Percentiles rank a stretch among this genome's conserved stretches.
phyloP scores from a whole-genome alignment of 1,284 basidiomycete genomes.

The Athelia sp. region DNA sequence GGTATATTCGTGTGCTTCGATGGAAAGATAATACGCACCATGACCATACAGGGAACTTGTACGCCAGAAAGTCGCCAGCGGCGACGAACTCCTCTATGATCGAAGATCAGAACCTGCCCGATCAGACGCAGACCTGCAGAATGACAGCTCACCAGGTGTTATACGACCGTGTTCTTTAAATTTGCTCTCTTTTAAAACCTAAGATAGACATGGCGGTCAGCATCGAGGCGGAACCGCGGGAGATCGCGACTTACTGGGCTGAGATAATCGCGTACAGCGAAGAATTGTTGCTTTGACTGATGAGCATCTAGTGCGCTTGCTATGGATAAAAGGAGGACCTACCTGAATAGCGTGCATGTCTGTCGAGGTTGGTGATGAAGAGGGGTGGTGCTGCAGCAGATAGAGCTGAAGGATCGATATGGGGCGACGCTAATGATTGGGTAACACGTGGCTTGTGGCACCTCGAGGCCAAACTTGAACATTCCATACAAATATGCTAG shows the following conservation, averaged over 20 bases:
- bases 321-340: constrained; percentile 9
- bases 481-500: no score
- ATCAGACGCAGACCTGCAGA: constrained; percentile 6
- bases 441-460: no score
- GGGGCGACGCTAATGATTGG: no score
- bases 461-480: no score
- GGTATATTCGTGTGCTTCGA: neutral
- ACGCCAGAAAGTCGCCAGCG: constrained; percentile 89
- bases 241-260: constrained; percentile 65
- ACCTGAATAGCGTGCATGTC: constrained; percentile 74
- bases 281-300: constrained; percentile 72
- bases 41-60: constrained; percentile 95
- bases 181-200: constrained; percentile 97
- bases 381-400: neutral
- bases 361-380: constrained; percentile 5
- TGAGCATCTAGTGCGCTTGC: constrained; percentile 5
- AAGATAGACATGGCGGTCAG: constrained; percentile 13
- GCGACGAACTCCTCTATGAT: constrained; percentile 89
- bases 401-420: neutral
- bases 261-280: constrained; percentile 94
- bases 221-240: constrained; percentile 5
- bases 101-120: constrained; percentile 14
- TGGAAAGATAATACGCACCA: constrained; percentile 53
- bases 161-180: constrained; percentile 98
- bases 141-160: constrained; percentile 76